Evolutionary conservation across 768 basidiomycete genomes (phyloP).

Genomic region (Panus rudis): DNA sequence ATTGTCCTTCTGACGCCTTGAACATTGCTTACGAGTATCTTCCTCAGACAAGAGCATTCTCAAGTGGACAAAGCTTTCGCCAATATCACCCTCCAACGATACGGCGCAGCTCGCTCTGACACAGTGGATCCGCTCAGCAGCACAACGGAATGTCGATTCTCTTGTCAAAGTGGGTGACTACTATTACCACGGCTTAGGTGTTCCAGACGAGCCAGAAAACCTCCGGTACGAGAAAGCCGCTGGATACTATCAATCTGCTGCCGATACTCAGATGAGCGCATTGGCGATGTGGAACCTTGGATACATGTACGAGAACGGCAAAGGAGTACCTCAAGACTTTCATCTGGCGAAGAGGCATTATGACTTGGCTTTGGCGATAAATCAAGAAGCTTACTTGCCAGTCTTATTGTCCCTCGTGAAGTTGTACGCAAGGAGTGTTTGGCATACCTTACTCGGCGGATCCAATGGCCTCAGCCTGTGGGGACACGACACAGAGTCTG

Average conservation of each 20-base stretch:
- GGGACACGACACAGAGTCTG: conserved; percentile 48
- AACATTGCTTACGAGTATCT: conserved; percentile 11
- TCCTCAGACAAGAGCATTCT: conserved; percentile 68
- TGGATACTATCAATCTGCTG: conserved; percentile 90
- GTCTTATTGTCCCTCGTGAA: conserved; percentile 77
- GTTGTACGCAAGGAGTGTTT: conserved; percentile 76
- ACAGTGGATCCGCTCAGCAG: conserved; percentile 92
- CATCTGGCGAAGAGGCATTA: conserved; percentile 96
- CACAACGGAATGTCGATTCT: conserved; percentile 92
- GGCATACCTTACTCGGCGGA: conserved; percentile 61
- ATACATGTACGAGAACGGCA: conserved; percentile 98
- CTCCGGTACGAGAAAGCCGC: conserved; percentile 83
- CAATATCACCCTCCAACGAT: conserved; percentile 69
- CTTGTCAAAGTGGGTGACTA: conserved; percentile 98
- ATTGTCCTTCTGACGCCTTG: not conserved
- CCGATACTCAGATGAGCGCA: conserved; percentile 86
- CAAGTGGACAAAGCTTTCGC: conserved; percentile 60
- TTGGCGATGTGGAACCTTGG: conserved; percentile 98
- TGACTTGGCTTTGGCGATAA: conserved; percentile 83
- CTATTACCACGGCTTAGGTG: conserved; percentile 86
- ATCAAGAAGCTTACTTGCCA: conserved; percentile 83
- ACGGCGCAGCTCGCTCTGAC: conserved; percentile 80
- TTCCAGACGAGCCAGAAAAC: conserved; percentile 57
- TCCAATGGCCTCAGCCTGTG: conserved; percentile 62
- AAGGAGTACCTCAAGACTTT: conserved; percentile 93